These are phyloP conservation scores for Fusarium coffeatum DNA, from an alignment of 2,329 filamentous ascomycete species.

Conservation along the genomic window DNA sequence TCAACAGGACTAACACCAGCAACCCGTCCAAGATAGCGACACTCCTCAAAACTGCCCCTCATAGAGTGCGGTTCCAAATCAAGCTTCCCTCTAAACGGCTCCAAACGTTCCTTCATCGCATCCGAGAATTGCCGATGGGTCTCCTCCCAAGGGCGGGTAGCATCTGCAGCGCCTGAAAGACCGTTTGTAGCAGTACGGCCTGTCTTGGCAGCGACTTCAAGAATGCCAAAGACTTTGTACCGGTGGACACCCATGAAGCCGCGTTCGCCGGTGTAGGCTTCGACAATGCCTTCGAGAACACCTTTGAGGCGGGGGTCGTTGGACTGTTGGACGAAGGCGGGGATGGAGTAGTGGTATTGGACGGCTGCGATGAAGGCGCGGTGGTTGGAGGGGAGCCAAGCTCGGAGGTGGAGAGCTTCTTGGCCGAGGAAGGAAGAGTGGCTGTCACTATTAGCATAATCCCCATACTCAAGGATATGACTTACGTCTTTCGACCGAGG, in stretches of 20 bases:
- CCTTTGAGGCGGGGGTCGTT: slow-evolving; percentile 63
- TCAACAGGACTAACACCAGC: slow-evolving; percentile 54
- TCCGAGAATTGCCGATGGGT: slow-evolving; percentile 38
- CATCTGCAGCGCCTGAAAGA: slow-evolving; percentile 58
- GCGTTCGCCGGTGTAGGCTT: slow-evolving; percentile 65
- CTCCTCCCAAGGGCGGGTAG: slow-evolving; percentile 39
- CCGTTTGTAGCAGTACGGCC: slow-evolving; percentile 66
- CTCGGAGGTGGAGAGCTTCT: slow-evolving; percentile 64
- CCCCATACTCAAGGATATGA: fast-evolving
- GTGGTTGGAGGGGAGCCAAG: slow-evolving; percentile 65
- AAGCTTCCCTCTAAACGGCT: slow-evolving; percentile 57
- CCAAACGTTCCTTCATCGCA: slow-evolving; percentile 38
- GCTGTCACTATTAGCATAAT: slow-evolving; percentile 47
- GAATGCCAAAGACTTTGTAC: slow-evolving; percentile 68
- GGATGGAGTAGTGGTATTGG: slow-evolving; percentile 65
- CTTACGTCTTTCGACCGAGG: slow-evolving; percentile 58
- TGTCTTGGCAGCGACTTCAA: slow-evolving; percentile 65
- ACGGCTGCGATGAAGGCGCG: slow-evolving; percentile 66
- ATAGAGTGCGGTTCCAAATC: slow-evolving; percentile 64
- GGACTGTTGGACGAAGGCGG: slow-evolving; percentile 64
- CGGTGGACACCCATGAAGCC: slow-evolving; percentile 68
- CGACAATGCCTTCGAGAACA: slow-evolving; percentile 65
- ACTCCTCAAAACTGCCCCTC: slow-evolving; percentile 66
- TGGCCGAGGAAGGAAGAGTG: slow-evolving; percentile 60
- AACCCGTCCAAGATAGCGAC: slow-evolving; percentile 61